phyloP scores from a whole-genome alignment of 176 grass and related monocot species.

The Dendrocalamus sinicus region DNA sequence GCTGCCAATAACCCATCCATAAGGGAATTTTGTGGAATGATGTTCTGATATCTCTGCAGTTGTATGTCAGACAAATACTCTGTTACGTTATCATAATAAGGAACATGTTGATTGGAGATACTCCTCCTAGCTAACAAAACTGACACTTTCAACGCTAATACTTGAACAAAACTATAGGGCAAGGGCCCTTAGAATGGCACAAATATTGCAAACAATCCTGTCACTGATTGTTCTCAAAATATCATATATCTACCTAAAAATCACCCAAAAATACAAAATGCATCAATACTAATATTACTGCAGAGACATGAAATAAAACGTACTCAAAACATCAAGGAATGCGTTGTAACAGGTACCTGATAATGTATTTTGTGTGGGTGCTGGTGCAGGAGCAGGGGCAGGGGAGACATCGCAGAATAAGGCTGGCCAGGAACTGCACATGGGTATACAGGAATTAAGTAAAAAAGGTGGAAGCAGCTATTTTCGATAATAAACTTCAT shows the following conservation, averaged over 20 bases:
- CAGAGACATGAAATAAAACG: not conserved
- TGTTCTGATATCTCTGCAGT: conserved; percentile 63
- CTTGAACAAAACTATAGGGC: not conserved
- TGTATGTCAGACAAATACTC: conserved; percentile 22
- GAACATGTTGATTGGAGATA: conserved; percentile 7
- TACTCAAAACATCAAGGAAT: conserved; percentile 21
- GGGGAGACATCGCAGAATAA: conserved; percentile 54
- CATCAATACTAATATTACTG: conserved; percentile 1
- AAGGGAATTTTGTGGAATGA: conserved; percentile 76
- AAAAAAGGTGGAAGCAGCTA: conserved; percentile 11
- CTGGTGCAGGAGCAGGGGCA: conserved; percentile 52
- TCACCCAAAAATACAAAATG: not conserved
- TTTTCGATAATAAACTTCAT: not conserved
- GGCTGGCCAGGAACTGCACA: conserved; percentile 79
- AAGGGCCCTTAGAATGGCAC: not conserved
- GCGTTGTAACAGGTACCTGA: conserved; percentile 55
- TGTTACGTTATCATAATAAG: conserved; percentile 36
- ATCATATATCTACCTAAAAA: conserved; percentile 2
- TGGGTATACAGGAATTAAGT: not conserved
- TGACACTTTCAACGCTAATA: not conserved
- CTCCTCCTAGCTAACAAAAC: conserved; percentile 9
- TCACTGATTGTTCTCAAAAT: not conserved
- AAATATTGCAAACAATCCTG: conserved; percentile 15
- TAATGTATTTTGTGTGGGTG: conserved; percentile 52
- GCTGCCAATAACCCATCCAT: conserved; percentile 93